Evolutionary conservation across 2,329 filamentous ascomycete genomes (phyloP).

Genomic region (Blumeria hordei): DNA sequence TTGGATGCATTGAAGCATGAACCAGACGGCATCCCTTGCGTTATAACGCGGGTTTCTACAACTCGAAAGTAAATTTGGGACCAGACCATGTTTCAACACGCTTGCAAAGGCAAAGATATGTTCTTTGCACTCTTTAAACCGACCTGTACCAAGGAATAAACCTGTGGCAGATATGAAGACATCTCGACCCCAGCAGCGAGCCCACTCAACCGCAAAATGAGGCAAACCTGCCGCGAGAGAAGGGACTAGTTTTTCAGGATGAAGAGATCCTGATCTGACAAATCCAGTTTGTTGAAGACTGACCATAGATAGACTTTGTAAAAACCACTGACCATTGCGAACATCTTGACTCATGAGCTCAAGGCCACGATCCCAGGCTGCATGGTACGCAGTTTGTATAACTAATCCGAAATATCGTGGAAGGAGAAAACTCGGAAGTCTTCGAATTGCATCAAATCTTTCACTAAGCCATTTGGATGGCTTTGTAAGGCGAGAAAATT

Average conservation of each 20-base stretch:
- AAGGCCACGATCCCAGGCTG: slow-evolving; percentile 55
- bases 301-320: slow-evolving; percentile 73
- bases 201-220: slow-evolving; percentile 86
- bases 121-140: slow-evolving; percentile 71
- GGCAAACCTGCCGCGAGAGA: slow-evolving; percentile 80
- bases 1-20: slow-evolving; percentile 88
- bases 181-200: slow-evolving; percentile 89
- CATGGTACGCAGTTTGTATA: slow-evolving; percentile 66
- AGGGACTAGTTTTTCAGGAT: slow-evolving; percentile 62
- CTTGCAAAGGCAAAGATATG: slow-evolving; percentile 90
- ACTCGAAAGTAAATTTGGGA: slow-evolving; percentile 76
- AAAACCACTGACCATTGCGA: slow-evolving; percentile 61
- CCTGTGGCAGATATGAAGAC: slow-evolving; percentile 91
- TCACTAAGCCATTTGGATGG: slow-evolving; percentile 59
- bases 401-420: slow-evolving; percentile 86
- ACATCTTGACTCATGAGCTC: slow-evolving; percentile 59
- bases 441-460: slow-evolving; percentile 65
- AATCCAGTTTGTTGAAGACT: slow-evolving; percentile 77
- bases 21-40: slow-evolving; percentile 90
- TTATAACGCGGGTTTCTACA: slow-evolving; percentile 82
- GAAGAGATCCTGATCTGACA: slow-evolving; percentile 75
- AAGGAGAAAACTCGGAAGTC: slow-evolving; percentile 67
- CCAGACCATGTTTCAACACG: slow-evolving; percentile 94
- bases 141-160: slow-evolving; percentile 71
- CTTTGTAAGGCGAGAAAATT: slow-evolving; percentile 35